phyloP scores from a whole-genome alignment of 2,329 filamentous ascomycete genomes.

The Pseudogymnoascus sp. region DNA sequence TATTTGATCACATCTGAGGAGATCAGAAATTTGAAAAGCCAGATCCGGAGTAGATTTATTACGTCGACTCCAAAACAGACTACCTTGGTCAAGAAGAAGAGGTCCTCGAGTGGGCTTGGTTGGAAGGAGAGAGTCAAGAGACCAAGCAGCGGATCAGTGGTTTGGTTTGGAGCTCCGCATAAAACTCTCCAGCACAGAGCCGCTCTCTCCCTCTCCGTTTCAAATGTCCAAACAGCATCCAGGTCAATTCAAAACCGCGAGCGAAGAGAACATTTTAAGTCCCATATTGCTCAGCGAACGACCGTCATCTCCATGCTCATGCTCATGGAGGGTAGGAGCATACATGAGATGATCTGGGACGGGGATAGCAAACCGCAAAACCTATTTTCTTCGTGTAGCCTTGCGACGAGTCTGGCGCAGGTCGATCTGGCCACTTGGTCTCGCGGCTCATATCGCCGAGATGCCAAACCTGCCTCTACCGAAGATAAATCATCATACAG shows the following conservation, averaged over 20 bases:
- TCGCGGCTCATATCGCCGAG: background rate
- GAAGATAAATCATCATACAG: background rate
- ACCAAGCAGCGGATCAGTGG: background rate
- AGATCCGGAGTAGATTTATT: background rate
- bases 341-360: background rate
- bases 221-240: background rate
- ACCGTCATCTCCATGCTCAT: background rate
- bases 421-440: background rate
- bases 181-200: background rate
- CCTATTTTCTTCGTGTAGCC: background rate
- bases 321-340: background rate
- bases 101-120: background rate
- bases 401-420: background rate
- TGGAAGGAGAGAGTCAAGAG: background rate
- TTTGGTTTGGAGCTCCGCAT: background rate
- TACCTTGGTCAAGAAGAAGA: background rate
- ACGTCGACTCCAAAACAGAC: background rate
- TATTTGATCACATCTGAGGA: conserved; percentile 3
- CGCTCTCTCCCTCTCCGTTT: background rate
- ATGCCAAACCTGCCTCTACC: background rate
- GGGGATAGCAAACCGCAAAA: background rate
- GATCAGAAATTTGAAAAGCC: background rate
- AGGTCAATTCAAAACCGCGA: background rate
- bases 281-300: background rate
- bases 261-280: background rate